These are phyloP conservation scores for Camellia sinensis DNA, from an alignment of 148 eudicot species.

Conservation along the genomic window DNA sequence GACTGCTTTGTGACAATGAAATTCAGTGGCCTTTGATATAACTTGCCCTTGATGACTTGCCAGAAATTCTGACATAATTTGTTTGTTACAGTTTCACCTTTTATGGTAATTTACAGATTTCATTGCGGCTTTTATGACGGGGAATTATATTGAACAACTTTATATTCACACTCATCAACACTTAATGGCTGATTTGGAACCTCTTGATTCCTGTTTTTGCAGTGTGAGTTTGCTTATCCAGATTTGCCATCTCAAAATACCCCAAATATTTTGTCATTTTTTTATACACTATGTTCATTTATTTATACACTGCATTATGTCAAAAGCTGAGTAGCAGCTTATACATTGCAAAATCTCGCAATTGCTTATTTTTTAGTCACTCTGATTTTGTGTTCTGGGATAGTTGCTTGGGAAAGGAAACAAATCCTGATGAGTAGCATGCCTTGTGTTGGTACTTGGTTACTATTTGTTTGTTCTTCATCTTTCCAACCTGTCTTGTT, in stretches of 20 bases:
- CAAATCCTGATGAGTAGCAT: too few species aligned
- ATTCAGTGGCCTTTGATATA: not conserved
- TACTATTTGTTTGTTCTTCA: too few species aligned
- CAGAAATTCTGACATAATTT: not conserved
- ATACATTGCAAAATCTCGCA: not conserved
- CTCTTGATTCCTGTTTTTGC: not conserved
- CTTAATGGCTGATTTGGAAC: not conserved
- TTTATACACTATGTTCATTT: not conserved
- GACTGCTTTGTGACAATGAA: not conserved
- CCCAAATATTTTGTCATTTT: not conserved
- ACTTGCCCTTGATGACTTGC: not conserved
- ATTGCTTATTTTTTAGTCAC: not conserved
- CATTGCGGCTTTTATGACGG: not conserved
- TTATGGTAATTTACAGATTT: not conserved
- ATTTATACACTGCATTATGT: not conserved
- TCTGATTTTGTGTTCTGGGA: not conserved
- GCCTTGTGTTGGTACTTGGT: too few species aligned
- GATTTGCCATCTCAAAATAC: not conserved
- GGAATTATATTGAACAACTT: not conserved
- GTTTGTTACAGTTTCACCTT: not conserved
- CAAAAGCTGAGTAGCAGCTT: not conserved
- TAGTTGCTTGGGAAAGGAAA: too few species aligned
- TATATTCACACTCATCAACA: not conserved
- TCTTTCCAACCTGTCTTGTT: too few species aligned
- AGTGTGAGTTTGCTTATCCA: not conserved